Evolutionary conservation across 805 yeast species (phyloP).

Genomic region (Wickerhamiella domercqiae): DNA sequence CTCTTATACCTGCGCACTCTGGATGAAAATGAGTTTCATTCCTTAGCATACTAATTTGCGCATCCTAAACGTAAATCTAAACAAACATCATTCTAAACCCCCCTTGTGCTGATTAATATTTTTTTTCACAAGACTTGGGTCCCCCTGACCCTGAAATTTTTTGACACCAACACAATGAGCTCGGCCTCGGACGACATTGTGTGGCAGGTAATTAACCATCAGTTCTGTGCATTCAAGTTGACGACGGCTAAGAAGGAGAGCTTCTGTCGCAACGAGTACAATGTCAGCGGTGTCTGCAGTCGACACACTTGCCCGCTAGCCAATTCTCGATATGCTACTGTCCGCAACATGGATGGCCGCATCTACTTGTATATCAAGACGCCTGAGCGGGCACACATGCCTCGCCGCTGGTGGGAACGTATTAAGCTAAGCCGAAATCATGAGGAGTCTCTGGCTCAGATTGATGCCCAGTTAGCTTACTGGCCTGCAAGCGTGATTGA

Average conservation of each 20-base stretch:
- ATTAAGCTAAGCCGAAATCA: conserved; percentile 81
- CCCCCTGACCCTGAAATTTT: not conserved
- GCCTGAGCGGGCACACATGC: conserved; percentile 94
- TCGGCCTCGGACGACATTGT: conserved; percentile 58
- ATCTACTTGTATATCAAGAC: conserved; percentile 69
- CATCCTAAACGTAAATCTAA: not conserved
- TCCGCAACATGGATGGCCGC: conserved; percentile 23
- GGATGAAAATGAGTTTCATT: conserved; percentile 1
- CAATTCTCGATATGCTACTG: conserved; percentile 30
- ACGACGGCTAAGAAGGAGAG: conserved; percentile 78
- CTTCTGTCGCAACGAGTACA: conserved; percentile 91
- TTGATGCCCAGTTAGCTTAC: conserved; percentile 72
- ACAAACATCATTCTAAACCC: not conserved
- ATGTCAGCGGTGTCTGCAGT: conserved; percentile 85
- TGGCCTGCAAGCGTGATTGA: conserved; percentile 89
- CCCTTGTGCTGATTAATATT: not conserved
- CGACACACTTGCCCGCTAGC: conserved; percentile 95
- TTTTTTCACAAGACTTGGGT: not conserved
- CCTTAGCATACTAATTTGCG: not conserved
- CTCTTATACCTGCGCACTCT: conserved; percentile 33
- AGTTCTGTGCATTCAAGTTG: conserved; percentile 88
- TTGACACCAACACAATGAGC: conserved; percentile 10
- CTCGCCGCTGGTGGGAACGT: conserved; percentile 89
- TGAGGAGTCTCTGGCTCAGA: conserved; percentile 70
- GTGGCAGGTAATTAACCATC: conserved; percentile 94